These are phyloP conservation scores for Saccharum hybrid DNA, from an alignment of 202 grass and related monocot species.

Conservation along the genomic window DNA sequence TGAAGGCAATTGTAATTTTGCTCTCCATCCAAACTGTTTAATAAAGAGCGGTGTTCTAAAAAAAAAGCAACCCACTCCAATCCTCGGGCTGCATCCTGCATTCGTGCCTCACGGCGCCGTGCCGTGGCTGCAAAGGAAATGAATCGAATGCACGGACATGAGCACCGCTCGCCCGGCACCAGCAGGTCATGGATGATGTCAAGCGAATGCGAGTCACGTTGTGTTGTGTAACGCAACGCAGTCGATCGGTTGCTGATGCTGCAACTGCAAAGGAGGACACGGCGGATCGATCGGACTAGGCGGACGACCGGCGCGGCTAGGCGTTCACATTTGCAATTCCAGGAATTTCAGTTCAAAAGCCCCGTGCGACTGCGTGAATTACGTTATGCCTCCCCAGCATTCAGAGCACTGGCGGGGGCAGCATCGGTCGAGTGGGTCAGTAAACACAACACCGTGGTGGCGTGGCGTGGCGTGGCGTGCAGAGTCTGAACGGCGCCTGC, in stretches of 20 bases:
- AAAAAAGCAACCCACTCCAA: too few relatives aligned
- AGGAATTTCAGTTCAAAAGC: background rate
- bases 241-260: background rate
- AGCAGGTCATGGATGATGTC: background rate
- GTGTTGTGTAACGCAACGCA: background rate
- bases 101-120: background rate
- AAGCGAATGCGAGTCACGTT: background rate
- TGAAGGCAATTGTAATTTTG: too few relatives aligned
- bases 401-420: background rate
- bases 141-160: background rate
- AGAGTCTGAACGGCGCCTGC: background rate
- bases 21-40: too few relatives aligned
- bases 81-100: background rate
- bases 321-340: too few relatives aligned
- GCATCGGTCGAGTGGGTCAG: background rate
- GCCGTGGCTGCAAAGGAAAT: background rate
- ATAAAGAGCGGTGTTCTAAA: too few relatives aligned
- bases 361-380: background rate
- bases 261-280: too few relatives aligned
- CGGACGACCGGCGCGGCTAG: too few relatives aligned
- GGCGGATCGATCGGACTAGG: too few relatives aligned
- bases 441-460: background rate
- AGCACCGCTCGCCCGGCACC: background rate
- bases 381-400: background rate
- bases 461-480: background rate